Evolutionary conservation across 495 filamentous ascomycete genomes (phyloP), one percentile per base, ranked within the genome.

Genomic region (Penicillium taxi): DNA sequence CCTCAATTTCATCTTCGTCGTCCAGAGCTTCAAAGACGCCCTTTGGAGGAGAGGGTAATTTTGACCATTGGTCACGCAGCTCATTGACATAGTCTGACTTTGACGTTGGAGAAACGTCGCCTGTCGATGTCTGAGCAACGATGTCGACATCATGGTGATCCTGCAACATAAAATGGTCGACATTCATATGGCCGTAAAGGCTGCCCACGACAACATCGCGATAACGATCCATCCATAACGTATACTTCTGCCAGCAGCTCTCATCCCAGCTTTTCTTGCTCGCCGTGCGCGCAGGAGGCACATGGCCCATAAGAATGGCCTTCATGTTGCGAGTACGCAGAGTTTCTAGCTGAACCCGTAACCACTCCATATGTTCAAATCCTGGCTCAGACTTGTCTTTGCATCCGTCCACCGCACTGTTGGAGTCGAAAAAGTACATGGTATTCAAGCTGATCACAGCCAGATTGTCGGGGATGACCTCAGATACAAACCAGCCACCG

Each of bases 181-280:
- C 82, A 53, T 99, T 99, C 89, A 99, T 96, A 55, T 99, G 91
- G 2, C 90, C 91, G 47, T 84, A 99, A 11, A 91, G 38, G 11
- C 77, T 76, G 5, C 75, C 74, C 23, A 87, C 73, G 8, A 99
- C 66, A 8, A 99, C 80, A 58, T 99, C 91, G 23, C 93, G 83
- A 50, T 87, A 99, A 49, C 87, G 84, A 49, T 77, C 69, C 46
- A 88, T 57, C 86, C 87, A 96, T 2, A 96, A 66, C 0, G 89
- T 82, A 59, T 94, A 99, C 54, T 95, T 95, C 58, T 94, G 91
- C 91, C 93, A 99, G 63, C 91, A 99, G 0, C 83, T 86, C 63
- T 84, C 80, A 42, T 95, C 87, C 91, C 91, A 98, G 46, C 74
- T 76, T 39, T 68, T 69, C 69, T 98, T 98, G 50, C 74, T 77